Percentiles rank a stretch among this genome's conserved stretches.
These are phyloP conservation scores for Biscutella laevigata DNA, from an alignment of 441 rosid genomes.

Conservation along the genomic window DNA sequence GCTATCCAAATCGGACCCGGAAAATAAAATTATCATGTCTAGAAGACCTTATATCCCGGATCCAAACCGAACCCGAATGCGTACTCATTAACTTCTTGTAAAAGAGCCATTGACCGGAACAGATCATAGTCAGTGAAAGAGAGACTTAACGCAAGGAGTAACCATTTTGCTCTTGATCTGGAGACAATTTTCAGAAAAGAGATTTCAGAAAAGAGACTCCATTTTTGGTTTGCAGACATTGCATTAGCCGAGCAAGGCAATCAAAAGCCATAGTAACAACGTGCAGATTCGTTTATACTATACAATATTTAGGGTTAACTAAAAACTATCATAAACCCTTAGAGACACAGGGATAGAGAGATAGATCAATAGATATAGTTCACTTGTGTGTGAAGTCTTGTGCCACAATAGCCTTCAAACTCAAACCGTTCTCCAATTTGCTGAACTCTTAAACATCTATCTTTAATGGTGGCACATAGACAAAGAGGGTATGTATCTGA, in stretches of 20 bases:
- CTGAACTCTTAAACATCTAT: background rate
- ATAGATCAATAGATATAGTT: background rate
- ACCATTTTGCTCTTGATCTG: background rate
- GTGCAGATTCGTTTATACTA: background rate
- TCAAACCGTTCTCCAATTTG: conserved; percentile 8
- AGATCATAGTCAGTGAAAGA: background rate
- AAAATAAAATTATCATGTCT: too few relatives aligned
- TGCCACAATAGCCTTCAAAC: background rate
- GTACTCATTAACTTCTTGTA: too few relatives aligned
- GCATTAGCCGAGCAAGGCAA: conserved; percentile 6
- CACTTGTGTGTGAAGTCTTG: background rate
- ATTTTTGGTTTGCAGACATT: background rate
- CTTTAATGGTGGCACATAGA: too few relatives aligned
- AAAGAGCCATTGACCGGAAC: too few relatives aligned
- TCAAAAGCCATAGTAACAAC: conserved; percentile 15
- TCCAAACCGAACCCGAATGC: too few relatives aligned
- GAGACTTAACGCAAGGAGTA: background rate
- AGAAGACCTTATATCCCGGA: too few relatives aligned
- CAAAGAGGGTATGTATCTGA: too few relatives aligned
- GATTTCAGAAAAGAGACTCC: too few relatives aligned
- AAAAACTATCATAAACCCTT: background rate
- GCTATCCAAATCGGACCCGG: too few relatives aligned
- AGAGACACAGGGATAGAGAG: conserved; percentile 2
- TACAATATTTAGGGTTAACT: conserved; percentile 8
- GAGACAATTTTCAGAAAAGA: background rate